A percentile compares a stretch with the other conserved stretches of the same genome.
Evolutionary conservation across 2,329 filamentous ascomycete species (phyloP).

Genomic region (Mariannaea sp.): DNA sequence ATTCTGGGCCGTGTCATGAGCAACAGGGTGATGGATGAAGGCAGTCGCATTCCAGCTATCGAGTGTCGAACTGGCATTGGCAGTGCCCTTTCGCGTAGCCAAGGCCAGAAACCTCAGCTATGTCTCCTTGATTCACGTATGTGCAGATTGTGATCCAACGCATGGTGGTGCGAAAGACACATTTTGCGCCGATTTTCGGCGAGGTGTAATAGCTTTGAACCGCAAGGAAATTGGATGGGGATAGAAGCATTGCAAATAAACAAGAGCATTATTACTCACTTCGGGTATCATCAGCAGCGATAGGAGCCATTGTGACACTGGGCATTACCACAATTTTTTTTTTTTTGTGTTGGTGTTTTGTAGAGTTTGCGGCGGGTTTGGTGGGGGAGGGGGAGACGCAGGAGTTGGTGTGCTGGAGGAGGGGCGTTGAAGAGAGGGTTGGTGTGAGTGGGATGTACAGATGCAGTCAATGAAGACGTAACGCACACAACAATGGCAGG

Average conservation of each 20-base stretch:
- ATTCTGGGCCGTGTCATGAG: background rate
- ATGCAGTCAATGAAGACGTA: background rate
- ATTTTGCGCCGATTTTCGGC: background rate
- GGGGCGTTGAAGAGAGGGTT: constrained; percentile 5
- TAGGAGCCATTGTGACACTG: constrained; percentile 47
- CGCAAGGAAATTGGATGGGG: too few species aligned
- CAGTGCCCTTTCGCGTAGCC: too few species aligned
- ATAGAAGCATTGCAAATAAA: background rate
- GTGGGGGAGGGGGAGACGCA: constrained; percentile 20
- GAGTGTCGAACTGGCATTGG: background rate
- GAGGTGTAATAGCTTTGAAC: background rate
- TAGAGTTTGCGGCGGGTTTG: constrained; percentile 13
- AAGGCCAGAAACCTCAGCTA: background rate
- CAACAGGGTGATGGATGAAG: background rate
- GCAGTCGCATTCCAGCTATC: background rate
- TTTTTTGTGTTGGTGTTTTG: constrained; percentile 25
- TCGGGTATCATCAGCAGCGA: constrained; percentile 53
- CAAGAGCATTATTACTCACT: constrained; percentile 43
- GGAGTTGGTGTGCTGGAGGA: background rate
- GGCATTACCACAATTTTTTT: constrained; percentile 39
- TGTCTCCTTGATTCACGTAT: too few species aligned
- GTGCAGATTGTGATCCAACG: too few species aligned
- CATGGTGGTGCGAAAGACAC: background rate
- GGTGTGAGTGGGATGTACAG: constrained; percentile 8
- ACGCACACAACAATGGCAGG: background rate